phyloP scores from a whole-genome alignment of 2,329 filamentous ascomycete genomes.

The Pestalotiopsis sp. region DNA sequence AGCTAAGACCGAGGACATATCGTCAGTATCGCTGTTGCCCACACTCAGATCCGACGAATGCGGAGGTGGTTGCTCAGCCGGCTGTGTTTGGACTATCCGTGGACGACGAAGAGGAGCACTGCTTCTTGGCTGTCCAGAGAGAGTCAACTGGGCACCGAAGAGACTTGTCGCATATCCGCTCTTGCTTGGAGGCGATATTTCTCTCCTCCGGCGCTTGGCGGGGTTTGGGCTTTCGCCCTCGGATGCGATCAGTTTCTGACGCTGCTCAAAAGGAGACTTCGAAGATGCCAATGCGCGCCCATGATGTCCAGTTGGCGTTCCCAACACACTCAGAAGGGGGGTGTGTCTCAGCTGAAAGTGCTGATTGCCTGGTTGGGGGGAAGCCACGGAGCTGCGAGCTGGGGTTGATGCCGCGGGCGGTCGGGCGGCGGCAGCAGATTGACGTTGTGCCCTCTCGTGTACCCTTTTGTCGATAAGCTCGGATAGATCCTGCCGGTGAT shows the following conservation, averaged over 20 bases:
- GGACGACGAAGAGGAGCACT: conserved; percentile 27
- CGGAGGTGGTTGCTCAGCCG: conserved; percentile 1
- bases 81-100: conserved; percentile 12
- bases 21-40: conserved; percentile 14
- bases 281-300: conserved; percentile 58
- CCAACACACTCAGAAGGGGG: conserved; percentile 60
- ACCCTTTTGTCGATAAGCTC: conserved; percentile 70
- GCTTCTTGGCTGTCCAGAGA: conserved; percentile 39
- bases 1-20: background rate
- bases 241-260: conserved; percentile 32
- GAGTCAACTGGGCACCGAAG: conserved; percentile 46
- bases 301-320: conserved; percentile 62
- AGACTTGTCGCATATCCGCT: conserved; percentile 51
- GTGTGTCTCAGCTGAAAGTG: conserved; percentile 42
- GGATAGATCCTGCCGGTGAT: conserved; percentile 74
- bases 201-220: conserved; percentile 41
- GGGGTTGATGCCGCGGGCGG: conserved; percentile 24
- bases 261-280: conserved; percentile 67
- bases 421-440: conserved; percentile 44
- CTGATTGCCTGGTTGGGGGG: conserved; percentile 16
- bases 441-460: conserved; percentile 54
- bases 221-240: conserved; percentile 27
- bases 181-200: conserved; percentile 41
- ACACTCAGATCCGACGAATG: conserved; percentile 16
- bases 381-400: conserved; percentile 4